phyloP scores from a whole-genome alignment of 441 rosid species.

The Bocquillonia castaneifolia region DNA sequence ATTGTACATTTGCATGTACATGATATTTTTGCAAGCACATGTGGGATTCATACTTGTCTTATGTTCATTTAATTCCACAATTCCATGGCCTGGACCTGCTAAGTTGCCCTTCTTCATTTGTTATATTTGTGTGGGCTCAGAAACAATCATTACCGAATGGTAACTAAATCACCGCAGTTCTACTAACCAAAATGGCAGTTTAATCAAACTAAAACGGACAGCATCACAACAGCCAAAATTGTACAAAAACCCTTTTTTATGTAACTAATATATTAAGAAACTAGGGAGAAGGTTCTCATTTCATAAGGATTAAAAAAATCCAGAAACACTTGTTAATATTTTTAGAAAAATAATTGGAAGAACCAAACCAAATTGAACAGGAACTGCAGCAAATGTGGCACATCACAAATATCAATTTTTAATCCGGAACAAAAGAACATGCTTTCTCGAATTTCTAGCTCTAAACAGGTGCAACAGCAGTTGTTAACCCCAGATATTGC shows the following conservation, averaged over 20 bases:
- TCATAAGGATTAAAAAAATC: not conserved
- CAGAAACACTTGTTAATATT: not conserved
- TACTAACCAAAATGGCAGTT: too few species aligned
- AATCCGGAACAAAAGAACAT: not conserved
- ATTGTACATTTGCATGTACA: too few species aligned
- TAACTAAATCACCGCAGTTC: too few species aligned
- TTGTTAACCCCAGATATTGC: conserved; percentile 17
- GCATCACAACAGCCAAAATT: not conserved
- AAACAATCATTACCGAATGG: too few species aligned
- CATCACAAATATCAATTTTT: not conserved
- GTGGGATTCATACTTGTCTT: too few species aligned
- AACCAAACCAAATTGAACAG: not conserved
- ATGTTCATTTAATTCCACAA: too few species aligned
- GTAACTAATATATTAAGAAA: not conserved
- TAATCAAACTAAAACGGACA: not conserved
- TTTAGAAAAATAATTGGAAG: not conserved
- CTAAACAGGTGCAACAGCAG: not conserved
- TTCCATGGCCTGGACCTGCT: too few species aligned
- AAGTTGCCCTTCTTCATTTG: too few species aligned
- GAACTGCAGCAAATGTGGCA: not conserved
- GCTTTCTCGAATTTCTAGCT: not conserved
- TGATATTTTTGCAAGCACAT: too few species aligned
- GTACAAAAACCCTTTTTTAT: not conserved
- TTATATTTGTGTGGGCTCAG: too few species aligned
- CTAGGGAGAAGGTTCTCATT: not conserved